Evolutionary conservation across 208 protist species (phyloP).

Genomic region (Endotrypanum monterogeii): DNA sequence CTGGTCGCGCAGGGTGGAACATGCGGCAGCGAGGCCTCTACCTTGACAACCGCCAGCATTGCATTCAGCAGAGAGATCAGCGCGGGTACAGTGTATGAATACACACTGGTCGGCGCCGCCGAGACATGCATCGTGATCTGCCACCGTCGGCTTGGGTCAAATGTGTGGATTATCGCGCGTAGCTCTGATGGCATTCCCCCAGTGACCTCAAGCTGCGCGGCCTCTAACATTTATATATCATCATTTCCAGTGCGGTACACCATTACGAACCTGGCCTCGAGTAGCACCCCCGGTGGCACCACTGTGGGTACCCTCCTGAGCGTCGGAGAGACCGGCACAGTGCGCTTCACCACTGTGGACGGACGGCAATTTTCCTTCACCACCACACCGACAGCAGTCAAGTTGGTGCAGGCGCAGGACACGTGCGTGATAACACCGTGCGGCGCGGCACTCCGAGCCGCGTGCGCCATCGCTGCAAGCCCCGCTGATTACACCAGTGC

Average conservation of each 20-base stretch:
- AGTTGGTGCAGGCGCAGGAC: constrained; percentile 60
- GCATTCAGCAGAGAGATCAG: constrained; percentile 39
- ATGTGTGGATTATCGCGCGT: constrained; percentile 54
- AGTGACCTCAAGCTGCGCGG: constrained; percentile 40
- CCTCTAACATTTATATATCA: constrained; percentile 62
- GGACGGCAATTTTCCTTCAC: constrained; percentile 24
- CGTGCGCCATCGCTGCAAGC: constrained; percentile 42
- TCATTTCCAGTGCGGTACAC: constrained; percentile 64
- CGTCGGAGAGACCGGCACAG: constrained; percentile 58
- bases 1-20: constrained; percentile 38
- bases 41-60: constrained; percentile 35
- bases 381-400: constrained; percentile 40
- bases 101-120: constrained; percentile 60
- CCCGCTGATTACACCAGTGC: constrained; percentile 56
- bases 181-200: constrained; percentile 5
- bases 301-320: constrained; percentile 24
- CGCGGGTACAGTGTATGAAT: constrained; percentile 47
- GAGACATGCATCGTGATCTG: constrained; percentile 73
- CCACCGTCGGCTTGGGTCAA: constrained; percentile 51
- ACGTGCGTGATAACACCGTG: constrained; percentile 63
- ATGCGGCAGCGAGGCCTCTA: constrained; percentile 31
- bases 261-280: constrained; percentile 23
- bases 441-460: constrained; percentile 34
- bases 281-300: not conserved
- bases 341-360: constrained; percentile 46